Evolutionary conservation across 192 early-diverging fungal species (phyloP).

Genomic region (Phycomyces nitens): DNA sequence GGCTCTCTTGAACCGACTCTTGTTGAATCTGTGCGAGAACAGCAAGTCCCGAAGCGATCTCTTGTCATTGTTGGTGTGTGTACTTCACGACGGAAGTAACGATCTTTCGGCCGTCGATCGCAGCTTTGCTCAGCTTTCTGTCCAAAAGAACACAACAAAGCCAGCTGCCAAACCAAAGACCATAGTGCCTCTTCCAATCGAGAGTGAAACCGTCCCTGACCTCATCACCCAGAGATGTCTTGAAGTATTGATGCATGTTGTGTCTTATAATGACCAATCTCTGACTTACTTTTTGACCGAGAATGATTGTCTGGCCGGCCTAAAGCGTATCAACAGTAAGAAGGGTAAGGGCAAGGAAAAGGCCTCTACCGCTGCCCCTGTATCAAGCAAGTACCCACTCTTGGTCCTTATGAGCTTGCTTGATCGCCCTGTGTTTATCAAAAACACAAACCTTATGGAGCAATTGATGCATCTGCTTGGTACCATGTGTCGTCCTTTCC

Average conservation of each 20-base stretch:
- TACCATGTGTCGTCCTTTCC: constrained; percentile 73
- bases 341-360: constrained; percentile 70
- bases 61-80: constrained; percentile 79
- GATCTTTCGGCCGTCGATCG: constrained; percentile 76
- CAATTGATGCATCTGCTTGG: constrained; percentile 83
- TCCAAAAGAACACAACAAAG: constrained; percentile 46
- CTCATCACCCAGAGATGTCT: constrained; percentile 87
- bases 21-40: constrained; percentile 89
- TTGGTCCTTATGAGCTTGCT: constrained; percentile 82
- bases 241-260: constrained; percentile 78
- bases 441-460: constrained; percentile 80
- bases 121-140: constrained; percentile 70
- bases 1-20: constrained; percentile 58
- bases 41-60: constrained; percentile 79
- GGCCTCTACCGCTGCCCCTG: constrained; percentile 29
- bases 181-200: constrained; percentile 22
- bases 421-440: constrained; percentile 77
- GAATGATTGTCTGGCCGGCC: constrained; percentile 54
- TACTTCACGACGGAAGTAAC: constrained; percentile 77
- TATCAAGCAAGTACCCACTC: constrained; percentile 59
- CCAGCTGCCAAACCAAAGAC: constrained; percentile 14
- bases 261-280: constrained; percentile 71
- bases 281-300: constrained; percentile 77
- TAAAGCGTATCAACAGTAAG: constrained; percentile 55
- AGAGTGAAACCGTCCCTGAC: constrained; percentile 73